Conservation (phyloP, 169 alveolate genomes). For the Cryptosporidium ubiquitum region DNA sequence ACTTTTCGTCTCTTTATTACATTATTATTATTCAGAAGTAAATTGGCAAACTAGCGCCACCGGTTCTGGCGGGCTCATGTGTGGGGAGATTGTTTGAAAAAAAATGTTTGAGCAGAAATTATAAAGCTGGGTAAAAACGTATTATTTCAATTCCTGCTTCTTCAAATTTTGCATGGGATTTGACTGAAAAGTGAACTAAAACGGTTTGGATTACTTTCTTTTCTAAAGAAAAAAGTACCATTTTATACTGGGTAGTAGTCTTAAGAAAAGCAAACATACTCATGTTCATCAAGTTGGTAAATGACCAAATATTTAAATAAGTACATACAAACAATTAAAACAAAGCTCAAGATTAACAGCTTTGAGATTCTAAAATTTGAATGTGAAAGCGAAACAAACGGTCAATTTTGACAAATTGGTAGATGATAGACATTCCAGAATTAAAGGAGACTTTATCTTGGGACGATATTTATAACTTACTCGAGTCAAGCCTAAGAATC, state of each 20-base stretch:
- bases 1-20: not conserved
- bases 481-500: slow-evolving; percentile 35
- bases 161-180: not conserved
- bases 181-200: not conserved
- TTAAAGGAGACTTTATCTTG: slow-evolving; percentile 33
- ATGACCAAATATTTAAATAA: not conserved
- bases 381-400: not conserved
- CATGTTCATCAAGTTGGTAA: not conserved
- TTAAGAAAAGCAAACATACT: not conserved
- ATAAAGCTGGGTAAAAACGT: not conserved
- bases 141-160: not conserved
- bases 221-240: not conserved
- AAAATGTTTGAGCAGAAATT: not conserved
- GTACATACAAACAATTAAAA: not conserved
- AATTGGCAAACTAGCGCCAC: not conserved
- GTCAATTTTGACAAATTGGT: not conserved
- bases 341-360: not conserved
- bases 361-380: not conserved
- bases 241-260: not conserved
- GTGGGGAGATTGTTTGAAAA: slow-evolving; percentile 3
- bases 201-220: not conserved
- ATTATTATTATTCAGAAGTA: not conserved
- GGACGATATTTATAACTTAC: slow-evolving; percentile 32
- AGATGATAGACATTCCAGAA: slow-evolving; percentile 9
- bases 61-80: not conserved